Evolutionary conservation across 2,329 filamentous ascomycete species (phyloP).

Genomic region (Fusarium redolens): DNA sequence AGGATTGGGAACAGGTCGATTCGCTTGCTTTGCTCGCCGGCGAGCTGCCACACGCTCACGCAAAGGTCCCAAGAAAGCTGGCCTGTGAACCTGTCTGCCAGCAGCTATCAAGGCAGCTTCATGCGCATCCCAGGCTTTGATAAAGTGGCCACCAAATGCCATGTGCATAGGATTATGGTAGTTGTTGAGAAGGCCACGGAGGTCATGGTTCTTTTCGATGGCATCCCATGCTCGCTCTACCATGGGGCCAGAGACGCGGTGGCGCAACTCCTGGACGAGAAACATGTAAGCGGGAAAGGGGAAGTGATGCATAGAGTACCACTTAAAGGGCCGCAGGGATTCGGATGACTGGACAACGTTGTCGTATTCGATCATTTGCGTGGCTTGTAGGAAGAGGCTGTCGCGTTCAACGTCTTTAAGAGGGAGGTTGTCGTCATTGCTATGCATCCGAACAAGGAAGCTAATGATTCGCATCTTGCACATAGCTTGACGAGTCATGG

Average conservation of each 20-base stretch:
- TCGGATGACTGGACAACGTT: conserved; percentile 65
- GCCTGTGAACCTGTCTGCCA: conserved; percentile 57
- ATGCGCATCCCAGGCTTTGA: conserved; percentile 72
- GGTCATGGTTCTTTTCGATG: conserved; percentile 66
- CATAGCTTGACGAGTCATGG: conserved; percentile 66
- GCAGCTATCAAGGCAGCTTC: conserved; percentile 59
- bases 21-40: conserved; percentile 47
- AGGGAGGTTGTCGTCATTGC: conserved; percentile 50
- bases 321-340: conserved; percentile 63
- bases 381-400: conserved; percentile 64
- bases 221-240: conserved; percentile 70
- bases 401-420: conserved; percentile 62
- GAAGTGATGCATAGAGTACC: conserved; percentile 70
- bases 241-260: conserved; percentile 63
- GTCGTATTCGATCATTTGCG: conserved; percentile 70
- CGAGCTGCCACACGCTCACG: conserved; percentile 56
- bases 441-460: conserved; percentile 62
- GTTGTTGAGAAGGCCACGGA: conserved; percentile 61
- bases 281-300: conserved; percentile 72
- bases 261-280: conserved; percentile 65
- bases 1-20: conserved; percentile 38
- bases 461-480: conserved; percentile 67
- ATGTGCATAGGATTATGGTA: conserved; percentile 67
- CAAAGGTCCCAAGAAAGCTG: conserved; percentile 61
- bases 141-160: conserved; percentile 66